These are phyloP conservation scores for Stipa capillata DNA, from an alignment of 176 grass and related monocot species.

Conservation along the genomic window DNA sequence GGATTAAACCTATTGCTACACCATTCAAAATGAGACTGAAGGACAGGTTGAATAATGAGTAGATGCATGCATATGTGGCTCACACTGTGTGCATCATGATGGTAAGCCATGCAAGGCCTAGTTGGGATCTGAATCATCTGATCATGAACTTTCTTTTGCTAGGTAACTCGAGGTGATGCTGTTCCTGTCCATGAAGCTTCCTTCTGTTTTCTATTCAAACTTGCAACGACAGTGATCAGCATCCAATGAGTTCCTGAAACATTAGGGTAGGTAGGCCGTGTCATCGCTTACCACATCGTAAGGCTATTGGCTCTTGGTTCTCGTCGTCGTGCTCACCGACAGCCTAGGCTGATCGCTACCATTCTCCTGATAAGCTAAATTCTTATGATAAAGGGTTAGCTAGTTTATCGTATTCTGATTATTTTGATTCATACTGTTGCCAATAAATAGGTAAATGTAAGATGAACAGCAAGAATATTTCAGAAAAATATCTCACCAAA, in stretches of 20 bases:
- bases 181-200: constrained; percentile 21
- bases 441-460: not conserved
- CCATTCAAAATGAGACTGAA: not conserved
- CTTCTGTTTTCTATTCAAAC: not conserved
- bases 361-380: not conserved
- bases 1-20: too few relatives aligned
- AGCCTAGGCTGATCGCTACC: not conserved
- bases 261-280: not conserved
- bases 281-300: constrained; percentile 5
- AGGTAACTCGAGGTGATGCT: not conserved
- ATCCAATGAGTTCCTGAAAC: not conserved
- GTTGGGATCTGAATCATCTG: not conserved
- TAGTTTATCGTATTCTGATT: not conserved
- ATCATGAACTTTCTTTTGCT: too few relatives aligned
- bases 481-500: not conserved
- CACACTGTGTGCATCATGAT: not conserved
- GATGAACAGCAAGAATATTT: not conserved
- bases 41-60: not conserved
- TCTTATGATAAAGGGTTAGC: not conserved
- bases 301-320: not conserved
- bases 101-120: not conserved
- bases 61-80: not conserved
- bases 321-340: constrained; percentile 29
- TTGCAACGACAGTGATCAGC: not conserved
- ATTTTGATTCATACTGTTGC: not conserved